Percentiles rank a stretch among this genome's conserved stretches.
Conservation (phyloP, 1,284 basidiomycete genomes). For the Hortiboletus rubellus region DNA sequence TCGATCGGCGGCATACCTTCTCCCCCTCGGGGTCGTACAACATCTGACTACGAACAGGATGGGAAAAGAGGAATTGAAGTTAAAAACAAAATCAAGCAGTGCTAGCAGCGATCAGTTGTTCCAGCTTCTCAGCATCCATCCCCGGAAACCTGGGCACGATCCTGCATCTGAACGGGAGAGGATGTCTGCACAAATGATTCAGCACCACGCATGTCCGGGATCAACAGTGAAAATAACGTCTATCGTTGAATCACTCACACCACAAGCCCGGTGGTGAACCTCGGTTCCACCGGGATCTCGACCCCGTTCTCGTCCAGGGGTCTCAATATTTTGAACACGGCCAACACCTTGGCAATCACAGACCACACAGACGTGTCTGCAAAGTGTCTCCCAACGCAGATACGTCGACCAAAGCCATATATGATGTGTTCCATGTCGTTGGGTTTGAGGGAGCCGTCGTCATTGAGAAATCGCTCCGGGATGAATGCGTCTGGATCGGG, state of each 20-base stretch:
- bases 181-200: not conserved
- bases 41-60: too few species aligned
- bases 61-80: too few species aligned
- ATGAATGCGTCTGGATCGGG: slow-evolving; percentile 6
- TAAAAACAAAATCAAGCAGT: not conserved
- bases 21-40: too few species aligned
- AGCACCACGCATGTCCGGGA: not conserved
- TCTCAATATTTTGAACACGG: slow-evolving; percentile 15
- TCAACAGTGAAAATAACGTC: not conserved
- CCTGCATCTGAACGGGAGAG: not conserved
- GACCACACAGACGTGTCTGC: slow-evolving; percentile 18
- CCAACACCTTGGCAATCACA: slow-evolving; percentile 13
- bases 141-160: not conserved
- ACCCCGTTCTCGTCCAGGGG: slow-evolving; percentile 17
- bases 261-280: slow-evolving; percentile 2
- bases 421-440: slow-evolving; percentile 7
- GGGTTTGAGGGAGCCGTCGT: slow-evolving; percentile 15
- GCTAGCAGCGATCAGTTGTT: not conserved
- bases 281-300: slow-evolving; percentile 18
- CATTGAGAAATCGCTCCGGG: slow-evolving; percentile 17
- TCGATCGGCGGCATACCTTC: too few species aligned
- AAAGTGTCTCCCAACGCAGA: slow-evolving; percentile 15
- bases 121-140: not conserved
- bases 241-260: slow-evolving; percentile 11
- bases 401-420: slow-evolving; percentile 18